Evolutionary conservation across 75 land plant species (phyloP).

Genomic region (Isoetes taiwanensis): DNA sequence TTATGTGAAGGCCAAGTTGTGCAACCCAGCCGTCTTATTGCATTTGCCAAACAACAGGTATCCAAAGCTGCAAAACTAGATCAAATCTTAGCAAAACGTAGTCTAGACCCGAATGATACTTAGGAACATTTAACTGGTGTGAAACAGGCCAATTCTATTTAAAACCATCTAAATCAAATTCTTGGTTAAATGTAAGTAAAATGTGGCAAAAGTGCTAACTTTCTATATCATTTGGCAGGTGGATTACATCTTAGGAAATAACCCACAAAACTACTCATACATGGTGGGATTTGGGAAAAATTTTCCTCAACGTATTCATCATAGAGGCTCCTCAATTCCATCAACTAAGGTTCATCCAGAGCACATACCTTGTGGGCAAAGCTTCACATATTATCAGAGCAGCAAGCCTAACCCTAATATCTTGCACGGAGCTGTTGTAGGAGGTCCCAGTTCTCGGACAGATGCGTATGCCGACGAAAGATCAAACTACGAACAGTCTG

Average conservation of each 20-base stretch:
- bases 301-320: conserved; percentile 52
- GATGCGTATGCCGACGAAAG: conserved; percentile 45
- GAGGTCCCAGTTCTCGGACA: conserved; percentile 47
- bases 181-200: too few relatives aligned
- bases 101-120: too few relatives aligned
- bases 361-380: conserved; percentile 40
- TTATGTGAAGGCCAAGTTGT: too few relatives aligned
- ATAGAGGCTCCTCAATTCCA: conserved; percentile 56
- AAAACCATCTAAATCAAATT: too few relatives aligned
- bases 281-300: conserved; percentile 53
- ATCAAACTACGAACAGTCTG: conserved; percentile 32
- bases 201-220: too few relatives aligned
- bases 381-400: conserved; percentile 35
- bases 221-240: conserved; percentile 19
- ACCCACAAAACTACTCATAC: conserved; percentile 57
- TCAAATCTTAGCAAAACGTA: too few relatives aligned
- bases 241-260: conserved; percentile 73
- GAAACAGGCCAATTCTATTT: too few relatives aligned
- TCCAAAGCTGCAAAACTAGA: too few relatives aligned
- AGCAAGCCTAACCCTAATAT: conserved; percentile 39
- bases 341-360: conserved; percentile 17
- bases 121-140: too few relatives aligned
- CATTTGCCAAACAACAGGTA: too few relatives aligned
- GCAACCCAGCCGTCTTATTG: too few relatives aligned
- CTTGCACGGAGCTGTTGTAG: conserved; percentile 51